phyloP scores from a whole-genome alignment of 2,329 filamentous ascomycete species.

The Chlorencoelia australis region DNA sequence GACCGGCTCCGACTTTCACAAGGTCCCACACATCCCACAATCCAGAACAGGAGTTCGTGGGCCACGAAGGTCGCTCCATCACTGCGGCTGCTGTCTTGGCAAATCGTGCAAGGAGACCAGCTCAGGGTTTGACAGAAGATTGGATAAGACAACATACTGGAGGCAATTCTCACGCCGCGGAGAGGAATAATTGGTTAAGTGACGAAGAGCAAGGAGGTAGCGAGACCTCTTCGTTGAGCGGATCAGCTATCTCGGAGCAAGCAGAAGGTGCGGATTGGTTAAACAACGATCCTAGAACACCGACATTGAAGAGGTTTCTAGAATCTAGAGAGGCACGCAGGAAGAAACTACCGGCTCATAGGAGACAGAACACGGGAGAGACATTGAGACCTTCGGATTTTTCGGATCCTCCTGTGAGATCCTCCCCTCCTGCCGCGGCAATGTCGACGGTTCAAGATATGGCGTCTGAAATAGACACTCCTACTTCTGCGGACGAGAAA shows the following conservation, averaged over 20 bases:
- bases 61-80: constrained; percentile 25
- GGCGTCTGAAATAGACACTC: constrained; percentile 12
- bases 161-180: constrained; percentile 55
- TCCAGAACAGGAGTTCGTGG: constrained; percentile 31
- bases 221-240: constrained; percentile 65
- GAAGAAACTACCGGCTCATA: constrained; percentile 15
- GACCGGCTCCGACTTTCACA: constrained; percentile 39
- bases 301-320: constrained; percentile 24
- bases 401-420: constrained; percentile 7
- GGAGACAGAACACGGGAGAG: constrained; percentile 26
- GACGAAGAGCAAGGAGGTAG: constrained; percentile 65
- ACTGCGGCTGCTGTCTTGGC: constrained; percentile 47
- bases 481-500: constrained; percentile 28
- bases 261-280: constrained; percentile 34
- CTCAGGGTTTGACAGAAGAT: constrained; percentile 63
- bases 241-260: constrained; percentile 45
- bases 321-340: constrained; percentile 15
- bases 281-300: constrained; percentile 24
- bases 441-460: constrained; percentile 19
- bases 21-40: constrained; percentile 27
- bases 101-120: constrained; percentile 49
- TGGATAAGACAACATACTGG: constrained; percentile 79
- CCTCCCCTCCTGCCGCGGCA: constrained; percentile 6
- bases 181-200: constrained; percentile 74
- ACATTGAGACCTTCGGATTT: constrained; percentile 26